Percentiles rank a stretch among this genome's conserved stretches.
These are phyloP conservation scores for Phytomonas sp. DNA, from an alignment of 208 protist species.

Conservation along the genomic window DNA sequence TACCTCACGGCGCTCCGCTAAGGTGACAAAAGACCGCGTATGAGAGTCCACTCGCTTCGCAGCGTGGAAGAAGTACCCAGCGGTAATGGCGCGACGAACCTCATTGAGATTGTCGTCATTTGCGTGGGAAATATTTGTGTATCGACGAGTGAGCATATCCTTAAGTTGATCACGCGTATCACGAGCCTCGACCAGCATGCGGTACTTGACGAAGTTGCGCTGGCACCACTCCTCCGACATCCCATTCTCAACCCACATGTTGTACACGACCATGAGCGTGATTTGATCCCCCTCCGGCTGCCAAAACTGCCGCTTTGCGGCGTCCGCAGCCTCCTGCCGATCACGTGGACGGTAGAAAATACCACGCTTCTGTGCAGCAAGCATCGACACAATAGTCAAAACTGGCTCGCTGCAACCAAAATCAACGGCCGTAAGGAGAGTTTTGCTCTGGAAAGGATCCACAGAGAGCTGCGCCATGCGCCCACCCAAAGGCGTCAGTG, in stretches of 20 bases:
- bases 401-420: slow-evolving; percentile 96
- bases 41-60: slow-evolving; percentile 85
- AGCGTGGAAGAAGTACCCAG: slow-evolving; percentile 97
- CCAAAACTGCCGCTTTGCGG: slow-evolving; percentile 94
- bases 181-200: slow-evolving; percentile 92
- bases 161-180: slow-evolving; percentile 96
- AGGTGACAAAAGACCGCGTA: slow-evolving; percentile 70
- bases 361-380: slow-evolving; percentile 88
- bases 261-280: slow-evolving; percentile 95
- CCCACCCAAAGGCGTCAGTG: slow-evolving; percentile 96
- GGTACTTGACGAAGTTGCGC: slow-evolving; percentile 97
- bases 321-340: slow-evolving; percentile 90
- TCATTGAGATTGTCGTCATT: slow-evolving; percentile 76
- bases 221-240: slow-evolving; percentile 95
- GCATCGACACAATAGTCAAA: slow-evolving; percentile 97
- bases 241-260: slow-evolving; percentile 80
- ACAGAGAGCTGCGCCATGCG: slow-evolving; percentile 99
- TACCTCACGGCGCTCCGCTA: slow-evolving; percentile 84
- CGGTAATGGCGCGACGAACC: slow-evolving; percentile 93
- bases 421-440: slow-evolving; percentile 95
- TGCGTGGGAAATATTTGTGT: slow-evolving; percentile 92
- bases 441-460: slow-evolving; percentile 97
- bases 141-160: slow-evolving; percentile 92
- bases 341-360: slow-evolving; percentile 90
- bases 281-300: slow-evolving; percentile 96